Evolutionary conservation across 768 basidiomycete species (phyloP).

Genomic region (Boletus coccyginus): DNA sequence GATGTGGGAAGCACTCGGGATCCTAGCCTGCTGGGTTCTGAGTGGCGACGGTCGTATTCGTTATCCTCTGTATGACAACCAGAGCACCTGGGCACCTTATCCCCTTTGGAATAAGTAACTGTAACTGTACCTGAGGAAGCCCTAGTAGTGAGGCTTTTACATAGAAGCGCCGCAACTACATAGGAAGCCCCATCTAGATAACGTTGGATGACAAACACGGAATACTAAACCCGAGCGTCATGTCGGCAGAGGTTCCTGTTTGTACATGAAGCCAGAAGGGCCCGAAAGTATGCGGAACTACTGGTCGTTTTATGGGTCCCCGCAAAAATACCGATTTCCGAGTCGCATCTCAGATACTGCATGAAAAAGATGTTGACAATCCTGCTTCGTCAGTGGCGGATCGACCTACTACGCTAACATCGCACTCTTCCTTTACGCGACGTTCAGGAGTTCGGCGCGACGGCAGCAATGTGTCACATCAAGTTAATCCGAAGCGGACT

Average conservation of each 20-base stretch:
- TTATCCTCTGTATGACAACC: not conserved
- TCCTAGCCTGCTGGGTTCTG: not conserved
- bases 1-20: not conserved
- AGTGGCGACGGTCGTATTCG: not conserved
- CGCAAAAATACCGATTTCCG: not conserved
- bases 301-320: not conserved
- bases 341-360: not conserved
- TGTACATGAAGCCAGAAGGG: not conserved
- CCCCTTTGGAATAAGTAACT: not conserved
- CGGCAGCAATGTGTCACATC: not conserved
- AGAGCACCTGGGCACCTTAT: not conserved
- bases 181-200: not conserved
- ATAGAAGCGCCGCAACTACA: not conserved
- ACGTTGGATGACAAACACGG: not conserved
- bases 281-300: not conserved
- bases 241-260: not conserved
- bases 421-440: not conserved
- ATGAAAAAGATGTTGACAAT: conserved; percentile 8
- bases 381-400: conserved; percentile 11
- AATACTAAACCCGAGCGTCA: not conserved
- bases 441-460: not conserved
- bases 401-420: conserved; percentile 6
- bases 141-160: not conserved
- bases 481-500: not conserved
- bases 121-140: not conserved